Evolutionary conservation across 2,329 filamentous ascomycete species (phyloP).

Genomic region (Fusarium drepaniforme): DNA sequence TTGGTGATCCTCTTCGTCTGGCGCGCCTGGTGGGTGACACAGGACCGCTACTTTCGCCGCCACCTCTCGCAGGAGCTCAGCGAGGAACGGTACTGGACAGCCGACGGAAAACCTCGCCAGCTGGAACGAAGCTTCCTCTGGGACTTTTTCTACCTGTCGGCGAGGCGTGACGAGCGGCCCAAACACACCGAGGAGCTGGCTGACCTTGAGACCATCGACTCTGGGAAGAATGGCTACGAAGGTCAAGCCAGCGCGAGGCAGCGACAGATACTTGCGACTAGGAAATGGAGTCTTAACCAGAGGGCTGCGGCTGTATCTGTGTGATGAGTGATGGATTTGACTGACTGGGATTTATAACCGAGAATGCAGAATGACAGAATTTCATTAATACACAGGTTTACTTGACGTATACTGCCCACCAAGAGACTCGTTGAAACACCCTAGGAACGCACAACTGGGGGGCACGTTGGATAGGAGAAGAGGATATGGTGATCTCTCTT

Average conservation of each 20-base stretch:
- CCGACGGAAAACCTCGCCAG: conserved; percentile 55
- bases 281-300: conserved; percentile 40
- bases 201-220: conserved; percentile 36
- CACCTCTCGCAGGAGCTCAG: conserved; percentile 60
- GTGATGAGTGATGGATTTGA: conserved; percentile 1
- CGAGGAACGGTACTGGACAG: conserved; percentile 62
- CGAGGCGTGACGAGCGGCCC: conserved; percentile 48
- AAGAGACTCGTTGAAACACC: neutral
- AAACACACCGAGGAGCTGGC: conserved; percentile 26
- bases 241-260: conserved; percentile 30
- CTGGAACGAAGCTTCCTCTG: conserved; percentile 57
- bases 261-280: conserved; percentile 39
- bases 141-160: conserved; percentile 58
- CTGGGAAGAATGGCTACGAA: conserved; percentile 21
- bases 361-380: neutral
- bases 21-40: conserved; percentile 62
- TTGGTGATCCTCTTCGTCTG: conserved; percentile 56
- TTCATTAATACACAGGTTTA: neutral
- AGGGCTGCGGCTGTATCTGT: conserved; percentile 20
- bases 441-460: neutral
- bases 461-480: neutral
- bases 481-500: neutral
- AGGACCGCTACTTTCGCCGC: conserved; percentile 60
- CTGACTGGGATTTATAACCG: neutral
- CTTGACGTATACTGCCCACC: neutral